These are phyloP conservation scores for Chaetothyriales sp. DNA, from an alignment of 2,329 filamentous ascomycete genomes.

Conservation along the genomic window DNA sequence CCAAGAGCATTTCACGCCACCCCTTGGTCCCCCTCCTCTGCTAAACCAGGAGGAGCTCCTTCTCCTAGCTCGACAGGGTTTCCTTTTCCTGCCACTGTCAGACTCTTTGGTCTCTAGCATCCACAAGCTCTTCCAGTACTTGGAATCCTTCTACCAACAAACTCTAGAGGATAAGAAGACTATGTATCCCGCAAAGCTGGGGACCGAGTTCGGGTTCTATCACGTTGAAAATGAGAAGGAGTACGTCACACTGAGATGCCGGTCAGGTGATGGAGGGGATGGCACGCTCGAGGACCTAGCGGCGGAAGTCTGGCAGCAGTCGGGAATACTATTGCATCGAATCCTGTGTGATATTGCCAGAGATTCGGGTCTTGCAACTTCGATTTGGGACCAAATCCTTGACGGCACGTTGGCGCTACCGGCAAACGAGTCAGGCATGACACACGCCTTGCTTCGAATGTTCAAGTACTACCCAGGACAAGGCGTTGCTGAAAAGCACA, in stretches of 20 bases:
- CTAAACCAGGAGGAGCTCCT: conserved; percentile 8
- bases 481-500: conserved; percentile 18
- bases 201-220: conserved; percentile 21
- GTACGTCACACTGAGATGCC: conserved; percentile 20
- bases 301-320: conserved; percentile 14
- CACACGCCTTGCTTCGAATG: conserved; percentile 17
- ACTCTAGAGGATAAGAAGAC: conserved; percentile 3
- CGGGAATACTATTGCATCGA: conserved; percentile 14
- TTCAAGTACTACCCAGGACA: conserved; percentile 18
- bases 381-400: conserved; percentile 18
- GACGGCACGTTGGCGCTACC: conserved; percentile 14
- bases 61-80: conserved; percentile 10
- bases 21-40: conserved; percentile 14
- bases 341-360: conserved; percentile 19
- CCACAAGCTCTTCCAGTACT: conserved; percentile 4
- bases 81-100: conserved; percentile 7
- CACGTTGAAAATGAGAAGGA: conserved; percentile 18
- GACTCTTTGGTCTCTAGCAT: neutral
- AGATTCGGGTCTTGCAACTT: conserved; percentile 11
- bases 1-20: conserved; percentile 1
- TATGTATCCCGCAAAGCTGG: conserved; percentile 16
- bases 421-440: conserved; percentile 7
- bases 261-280: neutral
- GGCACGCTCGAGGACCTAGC: conserved; percentile 4
- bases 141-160: conserved; percentile 5